Evolutionary conservation across 129 eudicot genomes (phyloP).

Genomic region (Flaveria robusta): DNA sequence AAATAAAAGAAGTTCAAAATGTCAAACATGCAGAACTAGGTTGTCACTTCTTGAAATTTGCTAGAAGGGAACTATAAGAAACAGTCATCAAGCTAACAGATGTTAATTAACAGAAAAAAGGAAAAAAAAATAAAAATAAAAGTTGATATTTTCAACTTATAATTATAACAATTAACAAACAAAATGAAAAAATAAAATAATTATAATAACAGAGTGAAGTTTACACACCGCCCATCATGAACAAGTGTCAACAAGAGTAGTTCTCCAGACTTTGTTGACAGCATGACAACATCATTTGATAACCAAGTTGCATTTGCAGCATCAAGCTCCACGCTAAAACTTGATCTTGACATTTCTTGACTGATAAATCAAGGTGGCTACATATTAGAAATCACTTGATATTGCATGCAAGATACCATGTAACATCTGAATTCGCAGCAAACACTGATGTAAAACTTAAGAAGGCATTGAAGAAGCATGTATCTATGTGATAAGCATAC

Average conservation of each 20-base stretch:
- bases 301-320: constrained; percentile 97
- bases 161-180: neutral
- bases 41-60: constrained; percentile 10
- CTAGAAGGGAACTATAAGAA: neutral
- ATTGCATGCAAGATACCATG: constrained; percentile 9
- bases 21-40: constrained; percentile 2
- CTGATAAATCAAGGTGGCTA: constrained; percentile 42
- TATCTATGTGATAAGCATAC: too few species aligned
- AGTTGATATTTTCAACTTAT: constrained; percentile 1
- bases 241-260: constrained; percentile 78
- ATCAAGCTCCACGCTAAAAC: constrained; percentile 89
- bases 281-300: constrained; percentile 88
- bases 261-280: constrained; percentile 93
- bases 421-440: constrained; percentile 10
- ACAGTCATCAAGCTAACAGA: constrained; percentile 12
- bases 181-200: neutral
- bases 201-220: constrained; percentile 16
- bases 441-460: constrained; percentile 9
- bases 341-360: constrained; percentile 84
- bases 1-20: neutral
- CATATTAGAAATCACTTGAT: constrained; percentile 21
- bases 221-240: constrained; percentile 90
- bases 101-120: constrained; percentile 1
- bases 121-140: neutral
- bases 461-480: constrained; percentile 8